phyloP scores from a whole-genome alignment of 2,329 filamentous ascomycete species.

The Microascus cirrosus region DNA sequence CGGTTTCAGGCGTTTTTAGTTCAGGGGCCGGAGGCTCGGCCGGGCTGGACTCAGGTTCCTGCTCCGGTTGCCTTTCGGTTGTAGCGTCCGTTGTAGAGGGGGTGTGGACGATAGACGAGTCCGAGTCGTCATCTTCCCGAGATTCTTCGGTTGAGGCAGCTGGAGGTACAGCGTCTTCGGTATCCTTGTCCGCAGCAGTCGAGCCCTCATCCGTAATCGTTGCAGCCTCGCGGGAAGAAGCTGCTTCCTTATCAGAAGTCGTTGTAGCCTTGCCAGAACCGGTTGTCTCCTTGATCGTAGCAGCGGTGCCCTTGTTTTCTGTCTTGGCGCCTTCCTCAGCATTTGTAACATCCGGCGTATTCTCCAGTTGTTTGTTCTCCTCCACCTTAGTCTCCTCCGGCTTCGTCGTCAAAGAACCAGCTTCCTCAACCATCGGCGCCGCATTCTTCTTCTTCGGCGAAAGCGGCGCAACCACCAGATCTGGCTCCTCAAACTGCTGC shows the following conservation, averaged over 20 bases:
- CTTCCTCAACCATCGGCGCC: not conserved
- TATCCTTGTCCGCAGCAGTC: not conserved
- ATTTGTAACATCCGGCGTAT: not conserved
- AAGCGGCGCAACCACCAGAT: slow-evolving; percentile 44
- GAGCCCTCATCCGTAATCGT: not conserved
- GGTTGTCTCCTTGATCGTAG: not conserved
- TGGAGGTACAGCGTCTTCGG: not conserved
- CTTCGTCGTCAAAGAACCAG: not conserved
- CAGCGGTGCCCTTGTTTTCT: not conserved
- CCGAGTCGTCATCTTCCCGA: slow-evolving; percentile 13
- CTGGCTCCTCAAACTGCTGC: slow-evolving; percentile 40
- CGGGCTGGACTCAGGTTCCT: not conserved
- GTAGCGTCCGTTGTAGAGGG: slow-evolving; percentile 1
- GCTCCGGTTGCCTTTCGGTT: slow-evolving; percentile 3
- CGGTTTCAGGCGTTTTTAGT: not conserved
- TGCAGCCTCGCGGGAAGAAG: not conserved
- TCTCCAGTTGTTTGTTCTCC: not conserved
- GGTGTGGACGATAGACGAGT: slow-evolving; percentile 14
- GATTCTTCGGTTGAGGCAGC: not conserved
- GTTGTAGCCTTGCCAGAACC: too few relatives aligned
- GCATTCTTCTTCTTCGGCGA: slow-evolving; percentile 33
- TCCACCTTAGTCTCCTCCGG: not conserved
- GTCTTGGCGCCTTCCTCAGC: not conserved
- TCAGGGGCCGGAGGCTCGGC: not conserved
- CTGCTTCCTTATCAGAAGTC: too few relatives aligned